phyloP scores from a whole-genome alignment of 441 rosid species.

The Erodium chrysanthum region DNA sequence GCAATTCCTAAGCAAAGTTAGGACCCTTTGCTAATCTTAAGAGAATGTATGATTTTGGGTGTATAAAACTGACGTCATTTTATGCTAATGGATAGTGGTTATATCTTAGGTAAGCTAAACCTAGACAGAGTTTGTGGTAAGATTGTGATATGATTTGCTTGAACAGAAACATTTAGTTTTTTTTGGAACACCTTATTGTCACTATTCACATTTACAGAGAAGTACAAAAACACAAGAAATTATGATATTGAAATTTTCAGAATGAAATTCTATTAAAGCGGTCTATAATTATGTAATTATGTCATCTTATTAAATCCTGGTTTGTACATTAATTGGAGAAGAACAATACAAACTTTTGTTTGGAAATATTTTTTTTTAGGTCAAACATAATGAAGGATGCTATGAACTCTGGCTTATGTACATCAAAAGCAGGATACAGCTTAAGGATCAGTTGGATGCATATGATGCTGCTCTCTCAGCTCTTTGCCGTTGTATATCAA shows the following conservation, averaged over 20 bases:
- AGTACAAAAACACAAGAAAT: neutral
- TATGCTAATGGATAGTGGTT: no score
- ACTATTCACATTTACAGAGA: neutral
- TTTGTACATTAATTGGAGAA: slow-evolving; percentile 9
- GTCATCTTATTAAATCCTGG: neutral
- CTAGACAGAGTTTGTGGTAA: neutral
- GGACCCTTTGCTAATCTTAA: neutral
- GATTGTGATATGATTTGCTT: neutral
- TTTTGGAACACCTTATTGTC: neutral
- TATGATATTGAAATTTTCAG: neutral
- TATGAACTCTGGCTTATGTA: slow-evolving; percentile 87
- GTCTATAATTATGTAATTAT: slow-evolving; percentile 3
- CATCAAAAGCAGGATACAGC: slow-evolving; percentile 66
- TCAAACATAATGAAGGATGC: slow-evolving; percentile 50
- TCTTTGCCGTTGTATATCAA: slow-evolving; percentile 44
- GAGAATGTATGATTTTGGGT: neutral
- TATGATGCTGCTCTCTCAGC: slow-evolving; percentile 61
- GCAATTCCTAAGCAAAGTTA: neutral
- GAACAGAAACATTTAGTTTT: neutral
- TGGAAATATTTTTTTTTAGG: slow-evolving; percentile 54
- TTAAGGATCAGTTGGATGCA: slow-evolving; percentile 59
- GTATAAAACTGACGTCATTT: no score
- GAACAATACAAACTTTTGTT: slow-evolving; percentile 24
- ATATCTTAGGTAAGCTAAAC: neutral
- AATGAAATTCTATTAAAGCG: neutral